Percentiles rank a stretch among this genome's conserved stretches.
These are phyloP conservation scores for Volvox africanus DNA, from an alignment of 139 green algal species.

Conservation along the genomic window DNA sequence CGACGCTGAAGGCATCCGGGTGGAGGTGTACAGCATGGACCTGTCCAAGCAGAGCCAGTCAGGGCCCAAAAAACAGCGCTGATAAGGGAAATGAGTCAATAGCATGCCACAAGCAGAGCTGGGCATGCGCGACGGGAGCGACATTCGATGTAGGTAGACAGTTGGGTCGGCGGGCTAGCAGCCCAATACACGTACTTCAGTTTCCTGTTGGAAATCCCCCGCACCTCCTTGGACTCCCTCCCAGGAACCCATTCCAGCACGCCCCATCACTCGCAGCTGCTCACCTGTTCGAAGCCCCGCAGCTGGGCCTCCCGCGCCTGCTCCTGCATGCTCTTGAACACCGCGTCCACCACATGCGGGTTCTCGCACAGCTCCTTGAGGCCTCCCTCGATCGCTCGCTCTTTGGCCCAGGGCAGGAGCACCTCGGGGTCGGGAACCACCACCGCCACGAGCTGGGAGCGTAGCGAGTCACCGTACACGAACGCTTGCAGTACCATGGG, in stretches of 20 bases:
- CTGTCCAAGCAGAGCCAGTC: constrained; percentile 47
- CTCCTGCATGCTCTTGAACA: constrained; percentile 88
- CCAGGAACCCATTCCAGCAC: neutral
- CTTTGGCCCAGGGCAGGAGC: constrained; percentile 88
- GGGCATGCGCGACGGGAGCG: no score
- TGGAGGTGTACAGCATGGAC: constrained; percentile 81
- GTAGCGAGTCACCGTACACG: constrained; percentile 92
- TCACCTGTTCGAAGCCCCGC: constrained; percentile 89
- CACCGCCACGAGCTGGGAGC: constrained; percentile 87
- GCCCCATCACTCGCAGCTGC: neutral
- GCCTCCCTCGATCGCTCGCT: constrained; percentile 67
- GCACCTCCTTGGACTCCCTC: neutral
- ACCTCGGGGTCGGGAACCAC: constrained; percentile 94
- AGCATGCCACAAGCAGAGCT: no score
- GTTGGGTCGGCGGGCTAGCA: no score
- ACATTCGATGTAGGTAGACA: no score
- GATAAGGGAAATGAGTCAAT: no score
- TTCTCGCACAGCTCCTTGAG: constrained; percentile 74
- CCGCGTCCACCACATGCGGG: constrained; percentile 68
- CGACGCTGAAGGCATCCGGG: constrained; percentile 89
- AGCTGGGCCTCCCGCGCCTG: constrained; percentile 82
- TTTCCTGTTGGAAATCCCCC: no score
- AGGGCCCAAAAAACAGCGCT: neutral
- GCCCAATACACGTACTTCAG: no score
- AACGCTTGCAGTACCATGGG: constrained; percentile 86